These are phyloP conservation scores for Suhomyces maxii DNA, from an alignment of 1,139 yeast genomes.

Conservation along the genomic window DNA sequence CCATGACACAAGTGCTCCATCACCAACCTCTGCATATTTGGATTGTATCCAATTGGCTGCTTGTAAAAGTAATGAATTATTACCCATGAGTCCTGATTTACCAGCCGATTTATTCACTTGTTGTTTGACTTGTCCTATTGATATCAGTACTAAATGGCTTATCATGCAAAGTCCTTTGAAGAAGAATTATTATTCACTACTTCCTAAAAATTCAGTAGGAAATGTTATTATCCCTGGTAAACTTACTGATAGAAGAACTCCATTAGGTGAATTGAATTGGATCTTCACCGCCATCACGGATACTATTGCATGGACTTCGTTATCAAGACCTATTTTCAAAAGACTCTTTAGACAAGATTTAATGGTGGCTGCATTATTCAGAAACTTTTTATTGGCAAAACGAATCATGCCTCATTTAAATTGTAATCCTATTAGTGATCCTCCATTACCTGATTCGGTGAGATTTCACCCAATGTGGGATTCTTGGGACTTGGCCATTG, in stretches of 20 bases:
- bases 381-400: slow-evolving; percentile 88
- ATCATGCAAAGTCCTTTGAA: slow-evolving; percentile 78
- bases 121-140: slow-evolving; percentile 93
- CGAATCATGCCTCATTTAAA: slow-evolving; percentile 92
- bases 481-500: slow-evolving; percentile 96
- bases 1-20: slow-evolving; percentile 63
- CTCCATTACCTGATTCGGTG: slow-evolving; percentile 81
- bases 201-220: slow-evolving; percentile 54
- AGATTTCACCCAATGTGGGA: slow-evolving; percentile 95
- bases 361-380: slow-evolving; percentile 93
- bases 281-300: slow-evolving; percentile 97
- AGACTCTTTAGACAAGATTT: slow-evolving; percentile 90
- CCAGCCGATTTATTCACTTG: slow-evolving; percentile 97
- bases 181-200: slow-evolving; percentile 52
- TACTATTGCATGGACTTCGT: slow-evolving; percentile 95
- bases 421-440: slow-evolving; percentile 94
- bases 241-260: slow-evolving; percentile 89
- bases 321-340: slow-evolving; percentile 86
- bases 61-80: slow-evolving; percentile 78
- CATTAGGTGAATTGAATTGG: slow-evolving; percentile 96
- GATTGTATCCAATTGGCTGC: slow-evolving; percentile 96
- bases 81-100: slow-evolving; percentile 91
- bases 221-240: slow-evolving; percentile 84
- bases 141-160: slow-evolving; percentile 90
- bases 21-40: slow-evolving; percentile 68